Evolutionary conservation across 2,329 filamentous ascomycete genomes (phyloP).

Genomic region (Venturiaceae sp.): DNA sequence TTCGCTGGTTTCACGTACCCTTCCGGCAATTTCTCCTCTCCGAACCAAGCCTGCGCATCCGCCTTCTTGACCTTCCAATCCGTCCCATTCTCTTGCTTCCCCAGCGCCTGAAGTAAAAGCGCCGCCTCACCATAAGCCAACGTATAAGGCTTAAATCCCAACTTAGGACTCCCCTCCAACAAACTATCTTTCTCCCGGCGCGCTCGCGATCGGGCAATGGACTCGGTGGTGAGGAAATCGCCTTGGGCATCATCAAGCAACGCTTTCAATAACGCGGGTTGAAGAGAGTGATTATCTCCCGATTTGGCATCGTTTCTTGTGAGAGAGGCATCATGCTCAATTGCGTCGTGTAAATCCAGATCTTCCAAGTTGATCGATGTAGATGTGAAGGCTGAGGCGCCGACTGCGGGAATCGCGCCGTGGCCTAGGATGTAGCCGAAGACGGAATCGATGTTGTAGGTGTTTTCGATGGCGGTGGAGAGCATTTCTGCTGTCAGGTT

Average conservation of each 20-base stretch:
- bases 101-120: conserved; percentile 9
- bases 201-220: conserved; percentile 8
- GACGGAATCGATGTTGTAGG: conserved; percentile 22
- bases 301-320: conserved; percentile 15
- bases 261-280: conserved; percentile 16
- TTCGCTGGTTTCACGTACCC: conserved; percentile 4
- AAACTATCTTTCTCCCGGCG: conserved; percentile 9
- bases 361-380: conserved; percentile 17
- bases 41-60: conserved; percentile 11
- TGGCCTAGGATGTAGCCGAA: conserved; percentile 17
- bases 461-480: conserved; percentile 15
- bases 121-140: conserved; percentile 13
- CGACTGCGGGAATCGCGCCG: conserved; percentile 8
- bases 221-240: conserved; percentile 12
- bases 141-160: conserved; percentile 11
- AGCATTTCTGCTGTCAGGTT: conserved; percentile 19
- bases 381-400: conserved; percentile 12
- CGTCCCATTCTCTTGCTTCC: not conserved
- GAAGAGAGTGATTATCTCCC: conserved; percentile 17
- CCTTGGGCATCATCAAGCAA: conserved; percentile 13
- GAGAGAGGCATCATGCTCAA: conserved; percentile 27
- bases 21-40: conserved; percentile 11
- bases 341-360: conserved; percentile 20
- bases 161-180: conserved; percentile 6
- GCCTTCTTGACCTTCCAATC: conserved; percentile 8